Evolutionary conservation across 129 eudicot genomes (phyloP).

Genomic region (Flaveria trinervia): DNA sequence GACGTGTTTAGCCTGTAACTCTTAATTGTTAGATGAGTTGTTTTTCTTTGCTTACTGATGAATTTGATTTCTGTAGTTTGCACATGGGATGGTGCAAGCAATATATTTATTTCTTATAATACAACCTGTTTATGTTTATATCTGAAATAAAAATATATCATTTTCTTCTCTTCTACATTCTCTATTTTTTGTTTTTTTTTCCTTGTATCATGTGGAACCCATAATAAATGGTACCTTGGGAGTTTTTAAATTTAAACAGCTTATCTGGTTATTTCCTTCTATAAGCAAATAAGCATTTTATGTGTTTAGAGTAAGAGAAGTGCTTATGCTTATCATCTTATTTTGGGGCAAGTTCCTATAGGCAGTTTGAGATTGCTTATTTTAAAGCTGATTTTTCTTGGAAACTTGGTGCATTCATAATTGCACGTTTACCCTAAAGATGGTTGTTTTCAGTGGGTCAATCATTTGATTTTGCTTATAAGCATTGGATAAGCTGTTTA

Average conservation of each 20-base stretch:
- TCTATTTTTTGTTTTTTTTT: constrained; percentile 1
- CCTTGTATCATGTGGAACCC: background rate
- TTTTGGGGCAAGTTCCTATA: background rate
- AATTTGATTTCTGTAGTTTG: constrained; percentile 2
- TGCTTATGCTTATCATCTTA: background rate
- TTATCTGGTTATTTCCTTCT: background rate
- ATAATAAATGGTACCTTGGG: background rate
- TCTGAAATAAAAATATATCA: background rate
- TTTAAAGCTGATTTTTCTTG: background rate
- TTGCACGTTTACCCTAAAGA: no score
- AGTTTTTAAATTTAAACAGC: background rate
- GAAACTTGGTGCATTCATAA: background rate
- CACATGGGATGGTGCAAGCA: background rate
- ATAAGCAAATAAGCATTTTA: background rate
- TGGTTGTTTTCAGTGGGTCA: background rate
- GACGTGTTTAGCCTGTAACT: background rate
- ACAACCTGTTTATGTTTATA: background rate
- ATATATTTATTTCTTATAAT: background rate
- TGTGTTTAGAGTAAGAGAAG: background rate
- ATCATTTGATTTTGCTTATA: background rate
- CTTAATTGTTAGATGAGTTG: background rate
- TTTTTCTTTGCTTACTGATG: background rate
- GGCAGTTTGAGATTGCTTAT: background rate
- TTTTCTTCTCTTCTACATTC: background rate
- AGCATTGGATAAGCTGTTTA: background rate